These are phyloP conservation scores for Ogataea naganishii DNA, from an alignment of 805 yeast genomes.

Conservation along the genomic window DNA sequence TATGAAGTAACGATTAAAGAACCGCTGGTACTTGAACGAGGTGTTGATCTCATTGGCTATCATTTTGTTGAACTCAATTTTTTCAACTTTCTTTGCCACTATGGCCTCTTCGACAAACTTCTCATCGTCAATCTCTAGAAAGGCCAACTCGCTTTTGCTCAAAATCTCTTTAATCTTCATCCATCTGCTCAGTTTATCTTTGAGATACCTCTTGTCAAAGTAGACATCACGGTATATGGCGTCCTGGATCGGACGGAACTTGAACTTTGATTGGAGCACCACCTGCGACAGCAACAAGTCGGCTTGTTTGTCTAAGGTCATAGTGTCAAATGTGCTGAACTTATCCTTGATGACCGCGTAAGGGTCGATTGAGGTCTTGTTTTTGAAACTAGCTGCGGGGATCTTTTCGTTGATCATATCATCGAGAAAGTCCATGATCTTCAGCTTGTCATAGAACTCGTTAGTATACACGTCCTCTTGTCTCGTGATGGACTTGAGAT, in stretches of 20 bases:
- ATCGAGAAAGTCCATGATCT: slow-evolving; percentile 18
- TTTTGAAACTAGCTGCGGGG: slow-evolving; percentile 8
- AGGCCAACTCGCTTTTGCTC: slow-evolving; percentile 13
- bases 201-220: slow-evolving; percentile 16
- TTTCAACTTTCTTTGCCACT: slow-evolving; percentile 11
- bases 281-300: slow-evolving; percentile 10
- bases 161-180: slow-evolving; percentile 15
- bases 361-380: slow-evolving; percentile 15
- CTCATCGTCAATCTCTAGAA: slow-evolving; percentile 13
- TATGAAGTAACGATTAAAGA: slow-evolving; percentile 17
- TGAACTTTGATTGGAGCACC: slow-evolving; percentile 13
- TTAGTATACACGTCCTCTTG: slow-evolving; percentile 16
- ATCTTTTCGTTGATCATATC: slow-evolving; percentile 22
- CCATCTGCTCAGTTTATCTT: slow-evolving; percentile 19
- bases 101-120: slow-evolving; percentile 13
- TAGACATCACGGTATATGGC: slow-evolving; percentile 21
- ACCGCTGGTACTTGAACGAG: slow-evolving; percentile 16
- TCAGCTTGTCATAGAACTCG: slow-evolving; percentile 18
- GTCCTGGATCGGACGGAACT: slow-evolving; percentile 20
- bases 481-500: slow-evolving; percentile 12
- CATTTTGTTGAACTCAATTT: slow-evolving; percentile 14
- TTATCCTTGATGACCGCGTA: slow-evolving; percentile 10
- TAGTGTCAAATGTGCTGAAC: slow-evolving; percentile 9
- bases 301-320: slow-evolving; percentile 10
- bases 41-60: slow-evolving; percentile 16